phyloP scores from a whole-genome alignment of 768 basidiomycete genomes.

The Rhodotorula sphaerocarpa region DNA sequence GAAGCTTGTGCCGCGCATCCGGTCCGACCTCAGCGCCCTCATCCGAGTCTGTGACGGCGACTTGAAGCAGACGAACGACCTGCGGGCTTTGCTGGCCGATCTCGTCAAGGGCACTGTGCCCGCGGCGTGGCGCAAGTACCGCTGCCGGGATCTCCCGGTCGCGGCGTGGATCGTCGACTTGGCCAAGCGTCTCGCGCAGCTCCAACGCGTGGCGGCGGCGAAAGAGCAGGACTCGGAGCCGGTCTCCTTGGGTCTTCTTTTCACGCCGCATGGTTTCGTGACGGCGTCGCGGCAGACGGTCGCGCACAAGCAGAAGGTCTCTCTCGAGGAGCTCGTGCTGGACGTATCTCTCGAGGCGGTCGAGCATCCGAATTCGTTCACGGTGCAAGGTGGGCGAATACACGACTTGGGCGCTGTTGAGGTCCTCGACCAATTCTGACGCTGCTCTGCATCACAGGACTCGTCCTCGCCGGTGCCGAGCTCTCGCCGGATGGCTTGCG shows the following conservation, averaged over 20 bases:
- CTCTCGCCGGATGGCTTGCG: slow-evolving; percentile 62
- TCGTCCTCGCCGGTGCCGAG: slow-evolving; percentile 76
- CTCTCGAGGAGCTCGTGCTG: slow-evolving; percentile 75
- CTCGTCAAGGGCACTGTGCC: slow-evolving; percentile 69
- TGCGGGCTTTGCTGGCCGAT: slow-evolving; percentile 80
- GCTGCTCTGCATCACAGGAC: slow-evolving; percentile 49
- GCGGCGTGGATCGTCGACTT: slow-evolving; percentile 80
- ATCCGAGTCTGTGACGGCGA: slow-evolving; percentile 75
- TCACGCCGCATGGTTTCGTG: slow-evolving; percentile 93
- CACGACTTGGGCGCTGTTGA: no score
- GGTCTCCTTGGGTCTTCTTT: slow-evolving; percentile 86
- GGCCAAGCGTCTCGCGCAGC: slow-evolving; percentile 67
- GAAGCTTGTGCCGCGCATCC: slow-evolving; percentile 68
- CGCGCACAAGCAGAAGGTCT: slow-evolving; percentile 84
- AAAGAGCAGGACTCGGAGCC: slow-evolving; percentile 51
- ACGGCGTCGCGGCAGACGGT: slow-evolving; percentile 94
- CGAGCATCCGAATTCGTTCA: slow-evolving; percentile 67
- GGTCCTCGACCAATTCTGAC: not conserved
- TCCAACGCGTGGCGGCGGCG: slow-evolving; percentile 66
- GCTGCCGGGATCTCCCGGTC: slow-evolving; percentile 56
- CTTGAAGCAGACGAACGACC: slow-evolving; percentile 90
- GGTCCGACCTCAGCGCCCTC: slow-evolving; percentile 70
- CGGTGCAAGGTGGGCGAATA: slow-evolving; percentile 77
- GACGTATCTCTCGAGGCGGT: slow-evolving; percentile 72
- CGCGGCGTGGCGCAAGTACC: slow-evolving; percentile 30